Conservation (phyloP, 208 protist genomes). For the Trypanosoma melophagium region DNA sequence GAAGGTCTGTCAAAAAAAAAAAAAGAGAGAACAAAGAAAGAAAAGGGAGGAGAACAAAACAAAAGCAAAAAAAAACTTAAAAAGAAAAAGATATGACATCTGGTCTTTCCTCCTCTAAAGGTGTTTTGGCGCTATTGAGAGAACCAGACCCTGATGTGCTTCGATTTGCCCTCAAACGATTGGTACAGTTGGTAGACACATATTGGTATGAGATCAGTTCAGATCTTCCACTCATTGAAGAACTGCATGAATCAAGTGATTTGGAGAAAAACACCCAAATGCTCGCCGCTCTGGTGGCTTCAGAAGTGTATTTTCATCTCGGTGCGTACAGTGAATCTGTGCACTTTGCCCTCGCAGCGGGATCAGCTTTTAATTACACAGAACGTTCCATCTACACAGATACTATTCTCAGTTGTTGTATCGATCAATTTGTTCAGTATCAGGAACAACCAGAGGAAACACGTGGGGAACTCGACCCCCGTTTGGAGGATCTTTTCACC, state of each 20-base stretch:
- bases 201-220: constrained; percentile 90
- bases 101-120: constrained; percentile 77
- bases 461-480: constrained; percentile 57
- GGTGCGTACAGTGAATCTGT: constrained; percentile 95
- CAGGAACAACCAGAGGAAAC: constrained; percentile 51
- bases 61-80: constrained; percentile 21
- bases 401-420: constrained; percentile 93
- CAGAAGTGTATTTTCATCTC: constrained; percentile 98
- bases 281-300: constrained; percentile 91
- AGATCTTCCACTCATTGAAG: constrained; percentile 81
- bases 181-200: constrained; percentile 76
- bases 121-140: constrained; percentile 72
- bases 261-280: constrained; percentile 62
- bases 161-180: constrained; percentile 73
- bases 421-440: constrained; percentile 92
- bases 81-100: constrained; percentile 9
- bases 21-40: constrained; percentile 8
- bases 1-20: constrained; percentile 7
- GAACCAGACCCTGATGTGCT: constrained; percentile 74
- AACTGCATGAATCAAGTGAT: constrained; percentile 62
- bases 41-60: constrained; percentile 11
- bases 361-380: constrained; percentile 92
- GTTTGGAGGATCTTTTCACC: constrained; percentile 81
- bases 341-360: constrained; percentile 94
- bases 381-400: constrained; percentile 80